Evolutionary conservation across 2,329 filamentous ascomycete genomes (phyloP).

Genomic region (Colletotrichum theobromicola): DNA sequence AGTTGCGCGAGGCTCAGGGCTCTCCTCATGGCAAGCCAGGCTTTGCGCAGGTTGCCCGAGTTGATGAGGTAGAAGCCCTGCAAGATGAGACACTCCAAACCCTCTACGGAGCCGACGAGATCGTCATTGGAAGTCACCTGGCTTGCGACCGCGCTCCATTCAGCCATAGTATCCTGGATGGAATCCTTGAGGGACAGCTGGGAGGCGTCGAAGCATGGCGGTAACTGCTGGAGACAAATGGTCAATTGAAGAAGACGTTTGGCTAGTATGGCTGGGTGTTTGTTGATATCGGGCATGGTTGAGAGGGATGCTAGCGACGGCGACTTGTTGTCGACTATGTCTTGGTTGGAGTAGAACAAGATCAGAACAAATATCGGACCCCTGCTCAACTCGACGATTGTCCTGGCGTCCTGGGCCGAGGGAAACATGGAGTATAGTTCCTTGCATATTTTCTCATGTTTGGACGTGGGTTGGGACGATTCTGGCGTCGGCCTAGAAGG

Average conservation of each 20-base stretch:
- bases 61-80: constrained; percentile 56
- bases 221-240: constrained; percentile 51
- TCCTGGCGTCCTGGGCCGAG: background rate
- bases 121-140: constrained; percentile 57
- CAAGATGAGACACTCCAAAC: constrained; percentile 56
- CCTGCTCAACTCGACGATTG: constrained; percentile 22
- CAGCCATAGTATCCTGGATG: constrained; percentile 31
- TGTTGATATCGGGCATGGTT: constrained; percentile 34
- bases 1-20: constrained; percentile 56
- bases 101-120: constrained; percentile 55
- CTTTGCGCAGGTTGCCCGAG: constrained; percentile 56
- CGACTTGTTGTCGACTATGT: constrained; percentile 37
- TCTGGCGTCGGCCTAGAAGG: background rate
- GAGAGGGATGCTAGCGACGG: constrained; percentile 27
- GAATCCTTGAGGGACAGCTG: constrained; percentile 29
- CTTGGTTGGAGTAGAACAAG: constrained; percentile 30
- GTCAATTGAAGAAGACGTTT: constrained; percentile 51
- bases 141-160: constrained; percentile 36
- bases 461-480: background rate
- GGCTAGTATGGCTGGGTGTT: constrained; percentile 54
- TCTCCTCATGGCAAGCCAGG: constrained; percentile 57
- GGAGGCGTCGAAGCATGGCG: constrained; percentile 32
- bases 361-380: constrained; percentile 30
- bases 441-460: constrained; percentile 18
- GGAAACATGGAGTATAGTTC: constrained; percentile 1